Conservation (phyloP, 2,329 filamentous ascomycete species). For the Paradendryphiella salina region DNA sequence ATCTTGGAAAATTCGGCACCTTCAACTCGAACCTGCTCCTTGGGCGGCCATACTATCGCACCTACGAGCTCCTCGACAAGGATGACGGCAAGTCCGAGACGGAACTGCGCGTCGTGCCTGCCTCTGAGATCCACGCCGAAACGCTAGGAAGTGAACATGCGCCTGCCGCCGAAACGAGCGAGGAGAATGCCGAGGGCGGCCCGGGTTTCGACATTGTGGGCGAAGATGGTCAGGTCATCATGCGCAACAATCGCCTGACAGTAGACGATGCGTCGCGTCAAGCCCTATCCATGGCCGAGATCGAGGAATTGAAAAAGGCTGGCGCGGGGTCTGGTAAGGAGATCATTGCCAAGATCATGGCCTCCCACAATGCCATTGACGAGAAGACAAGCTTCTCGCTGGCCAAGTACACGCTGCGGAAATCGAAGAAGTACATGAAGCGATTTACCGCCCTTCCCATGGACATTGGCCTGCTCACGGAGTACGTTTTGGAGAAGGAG, state of each 20-base stretch:
- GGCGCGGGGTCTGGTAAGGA: slow-evolving; percentile 81
- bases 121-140: slow-evolving; percentile 82
- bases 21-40: slow-evolving; percentile 89
- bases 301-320: slow-evolving; percentile 71
- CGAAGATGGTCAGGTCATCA: slow-evolving; percentile 54
- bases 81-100: slow-evolving; percentile 65
- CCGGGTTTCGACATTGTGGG: slow-evolving; percentile 52
- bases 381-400: slow-evolving; percentile 93
- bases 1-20: slow-evolving; percentile 87
- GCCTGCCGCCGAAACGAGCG: slow-evolving; percentile 45
- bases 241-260: slow-evolving; percentile 66
- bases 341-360: slow-evolving; percentile 87
- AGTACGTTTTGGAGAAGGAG: slow-evolving; percentile 83
- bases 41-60: slow-evolving; percentile 87
- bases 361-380: slow-evolving; percentile 85
- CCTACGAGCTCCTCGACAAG: slow-evolving; percentile 82
- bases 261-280: slow-evolving; percentile 70
- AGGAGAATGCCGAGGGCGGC: slow-evolving; percentile 41
- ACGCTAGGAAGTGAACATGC: slow-evolving; percentile 60
- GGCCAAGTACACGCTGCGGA: slow-evolving; percentile 93
- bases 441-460: slow-evolving; percentile 84
- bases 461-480: slow-evolving; percentile 73
- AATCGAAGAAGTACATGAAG: slow-evolving; percentile 90
- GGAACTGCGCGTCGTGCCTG: slow-evolving; percentile 74
- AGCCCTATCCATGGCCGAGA: slow-evolving; percentile 71